These are phyloP conservation scores for Amoebophrya sp. DNA, from an alignment of 169 alveolate species.

Conservation along the genomic window DNA sequence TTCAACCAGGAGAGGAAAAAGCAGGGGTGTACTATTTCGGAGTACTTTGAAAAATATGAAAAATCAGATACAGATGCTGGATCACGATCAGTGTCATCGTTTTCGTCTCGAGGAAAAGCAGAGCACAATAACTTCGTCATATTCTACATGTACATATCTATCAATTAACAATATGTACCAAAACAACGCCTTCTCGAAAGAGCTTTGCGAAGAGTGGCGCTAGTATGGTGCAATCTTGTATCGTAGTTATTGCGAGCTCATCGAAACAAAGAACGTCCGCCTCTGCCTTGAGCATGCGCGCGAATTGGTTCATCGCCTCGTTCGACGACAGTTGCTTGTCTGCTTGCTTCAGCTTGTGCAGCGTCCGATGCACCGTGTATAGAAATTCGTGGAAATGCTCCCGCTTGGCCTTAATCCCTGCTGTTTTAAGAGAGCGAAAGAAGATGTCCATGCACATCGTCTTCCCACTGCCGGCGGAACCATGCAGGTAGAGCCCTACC, in stretches of 20 bases:
- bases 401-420: neutral
- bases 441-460: neutral
- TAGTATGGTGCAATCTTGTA: neutral
- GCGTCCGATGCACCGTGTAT: neutral
- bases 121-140: no score
- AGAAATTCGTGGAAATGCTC: neutral
- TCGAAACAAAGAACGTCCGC: neutral
- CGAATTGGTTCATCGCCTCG: neutral
- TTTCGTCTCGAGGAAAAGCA: no score
- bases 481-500: neutral
- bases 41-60: no score
- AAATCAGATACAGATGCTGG: no score
- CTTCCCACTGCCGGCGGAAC: neutral
- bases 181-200: neutral
- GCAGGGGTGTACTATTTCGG: no score
- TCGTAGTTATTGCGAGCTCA: neutral
- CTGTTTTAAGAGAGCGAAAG: neutral
- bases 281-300: neutral
- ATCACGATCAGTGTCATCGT: no score
- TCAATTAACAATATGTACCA: no score
- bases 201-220: neutral
- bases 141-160: no score
- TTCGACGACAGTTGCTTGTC: neutral
- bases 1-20: no score
- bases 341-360: neutral